Evolutionary conservation across 1,284 basidiomycete genomes (phyloP).

Genomic region (Moesziomyces sp.): DNA sequence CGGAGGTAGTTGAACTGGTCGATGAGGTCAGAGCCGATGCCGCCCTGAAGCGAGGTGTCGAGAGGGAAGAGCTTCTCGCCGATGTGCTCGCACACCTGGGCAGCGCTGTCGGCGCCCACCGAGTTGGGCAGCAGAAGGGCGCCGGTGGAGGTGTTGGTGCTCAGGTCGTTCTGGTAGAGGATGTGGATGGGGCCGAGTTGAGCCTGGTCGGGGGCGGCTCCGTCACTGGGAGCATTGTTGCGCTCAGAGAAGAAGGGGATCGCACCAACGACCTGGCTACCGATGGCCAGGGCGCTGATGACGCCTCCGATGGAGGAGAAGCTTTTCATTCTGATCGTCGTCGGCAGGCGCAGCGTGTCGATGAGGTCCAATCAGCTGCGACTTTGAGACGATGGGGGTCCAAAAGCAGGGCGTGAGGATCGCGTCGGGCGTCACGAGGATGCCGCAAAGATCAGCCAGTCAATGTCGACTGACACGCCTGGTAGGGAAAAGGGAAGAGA

Average conservation of each 20-base stretch:
- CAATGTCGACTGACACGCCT: background rate
- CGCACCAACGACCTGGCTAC: slow-evolving; percentile 9
- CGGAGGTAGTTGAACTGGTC: slow-evolving; percentile 43
- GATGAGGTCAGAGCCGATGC: slow-evolving; percentile 26
- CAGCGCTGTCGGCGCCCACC: slow-evolving; percentile 26
- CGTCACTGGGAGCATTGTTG: background rate
- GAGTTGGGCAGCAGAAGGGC: slow-evolving; percentile 44
- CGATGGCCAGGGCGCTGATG: slow-evolving; percentile 16
- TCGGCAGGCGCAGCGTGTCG: background rate
- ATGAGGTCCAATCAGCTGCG: background rate
- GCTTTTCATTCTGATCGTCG: slow-evolving; percentile 10
- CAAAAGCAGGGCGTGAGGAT: background rate
- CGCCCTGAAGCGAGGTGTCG: slow-evolving; percentile 18
- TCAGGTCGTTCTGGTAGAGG: slow-evolving; percentile 58
- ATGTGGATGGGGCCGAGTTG: slow-evolving; percentile 41
- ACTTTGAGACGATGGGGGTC: background rate
- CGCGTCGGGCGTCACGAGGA: background rate
- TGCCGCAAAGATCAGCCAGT: too few species aligned
- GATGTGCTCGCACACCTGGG: slow-evolving; percentile 32
- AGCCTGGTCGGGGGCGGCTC: slow-evolving; percentile 9
- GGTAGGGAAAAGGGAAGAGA: background rate
- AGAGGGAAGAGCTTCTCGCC: slow-evolving; percentile 48
- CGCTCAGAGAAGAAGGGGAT: slow-evolving; percentile 8
- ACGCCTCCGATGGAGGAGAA: slow-evolving; percentile 8
- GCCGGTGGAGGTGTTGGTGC: slow-evolving; percentile 35